These are phyloP conservation scores for Cytospora piceae DNA, from an alignment of 2,329 filamentous ascomycete species.

Conservation along the genomic window DNA sequence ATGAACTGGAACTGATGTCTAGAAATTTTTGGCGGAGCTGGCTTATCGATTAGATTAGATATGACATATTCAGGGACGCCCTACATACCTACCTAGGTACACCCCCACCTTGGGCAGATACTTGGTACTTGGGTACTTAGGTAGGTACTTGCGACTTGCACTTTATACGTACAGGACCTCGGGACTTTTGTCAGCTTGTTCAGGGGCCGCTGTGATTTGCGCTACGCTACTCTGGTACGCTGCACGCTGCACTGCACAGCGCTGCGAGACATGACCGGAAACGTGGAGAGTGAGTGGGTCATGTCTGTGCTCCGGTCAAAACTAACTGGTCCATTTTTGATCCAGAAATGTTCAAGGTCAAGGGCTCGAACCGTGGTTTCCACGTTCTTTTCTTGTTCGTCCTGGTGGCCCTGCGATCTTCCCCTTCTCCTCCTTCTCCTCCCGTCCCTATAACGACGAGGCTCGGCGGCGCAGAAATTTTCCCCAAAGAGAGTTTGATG, in stretches of 20 bases:
- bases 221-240: not conserved
- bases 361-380: not conserved
- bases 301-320: not conserved
- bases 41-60: constrained; percentile 27
- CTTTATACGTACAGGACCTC: too few species aligned
- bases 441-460: not conserved
- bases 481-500: not conserved
- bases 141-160: too few species aligned
- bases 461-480: not conserved
- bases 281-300: not conserved
- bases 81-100: not conserved
- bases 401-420: too few species aligned
- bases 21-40: constrained; percentile 26
- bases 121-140: too few species aligned
- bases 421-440: too few species aligned
- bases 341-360: not conserved
- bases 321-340: not conserved
- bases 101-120: too few species aligned
- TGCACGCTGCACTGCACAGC: not conserved
- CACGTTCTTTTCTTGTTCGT: not conserved
- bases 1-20: not conserved
- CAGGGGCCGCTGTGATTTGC: too few species aligned
- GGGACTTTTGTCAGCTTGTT: not conserved
- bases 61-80: not conserved
- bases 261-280: not conserved